phyloP scores from a whole-genome alignment of 441 rosid genomes.

The Pelargonium citronellum region DNA sequence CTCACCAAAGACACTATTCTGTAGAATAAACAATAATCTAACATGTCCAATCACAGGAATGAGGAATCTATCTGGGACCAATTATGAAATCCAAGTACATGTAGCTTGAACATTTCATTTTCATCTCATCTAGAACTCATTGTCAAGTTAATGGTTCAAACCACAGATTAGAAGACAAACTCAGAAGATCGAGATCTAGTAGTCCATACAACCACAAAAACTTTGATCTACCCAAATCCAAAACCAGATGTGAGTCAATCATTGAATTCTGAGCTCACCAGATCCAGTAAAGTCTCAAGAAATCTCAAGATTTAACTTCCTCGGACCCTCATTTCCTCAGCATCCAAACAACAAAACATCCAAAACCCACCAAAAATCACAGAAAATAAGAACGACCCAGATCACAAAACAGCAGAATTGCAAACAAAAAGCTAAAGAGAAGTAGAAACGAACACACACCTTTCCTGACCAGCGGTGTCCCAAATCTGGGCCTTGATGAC shows the following conservation, averaged over 20 bases:
- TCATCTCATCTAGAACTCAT: background rate
- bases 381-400: background rate
- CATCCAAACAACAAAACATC: background rate
- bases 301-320: background rate
- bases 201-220: background rate
- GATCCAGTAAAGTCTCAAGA: background rate
- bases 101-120: background rate
- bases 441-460: conserved; percentile 13
- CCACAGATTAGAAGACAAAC: background rate
- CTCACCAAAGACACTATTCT: background rate
- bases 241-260: background rate
- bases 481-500: conserved; percentile 27
- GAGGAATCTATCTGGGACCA: background rate
- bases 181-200: background rate
- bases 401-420: background rate
- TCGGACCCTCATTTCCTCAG: background rate
- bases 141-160: background rate
- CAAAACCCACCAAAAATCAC: background rate
- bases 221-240: background rate
- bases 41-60: background rate
- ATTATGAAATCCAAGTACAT: background rate
- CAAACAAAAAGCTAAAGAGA: background rate
- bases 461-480: conserved; percentile 28
- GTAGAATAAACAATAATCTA: background rate
- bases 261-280: background rate